Evolutionary conservation across 2,329 filamentous ascomycete genomes (phyloP).

Genomic region (Aureobasidium sp.): DNA sequence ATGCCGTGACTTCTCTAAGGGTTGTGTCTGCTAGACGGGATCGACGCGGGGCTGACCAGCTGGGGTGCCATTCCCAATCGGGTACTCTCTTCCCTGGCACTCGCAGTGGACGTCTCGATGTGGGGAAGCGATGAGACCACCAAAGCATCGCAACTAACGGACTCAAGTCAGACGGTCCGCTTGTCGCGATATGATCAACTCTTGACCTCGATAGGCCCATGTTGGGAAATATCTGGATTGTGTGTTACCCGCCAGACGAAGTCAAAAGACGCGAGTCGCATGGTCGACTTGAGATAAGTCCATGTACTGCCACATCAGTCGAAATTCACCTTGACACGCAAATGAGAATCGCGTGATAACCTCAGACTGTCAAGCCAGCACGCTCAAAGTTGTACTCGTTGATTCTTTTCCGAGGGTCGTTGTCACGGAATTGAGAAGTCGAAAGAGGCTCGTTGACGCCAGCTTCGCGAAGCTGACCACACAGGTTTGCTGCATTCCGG

Average conservation of each 20-base stretch:
- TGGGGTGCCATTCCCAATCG: neutral
- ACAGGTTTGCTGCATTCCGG: neutral
- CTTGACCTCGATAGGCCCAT: neutral
- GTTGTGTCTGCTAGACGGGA: conserved; percentile 1
- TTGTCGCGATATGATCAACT: neutral
- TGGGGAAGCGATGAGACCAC: conserved; percentile 4
- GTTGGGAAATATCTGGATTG: neutral
- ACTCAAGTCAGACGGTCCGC: conserved; percentile 4
- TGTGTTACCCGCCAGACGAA: neutral
- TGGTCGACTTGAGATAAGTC: neutral
- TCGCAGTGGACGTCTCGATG: neutral
- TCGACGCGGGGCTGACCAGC: neutral
- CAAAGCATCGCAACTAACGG: neutral
- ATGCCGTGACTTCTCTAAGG: conserved; percentile 4
- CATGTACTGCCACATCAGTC: conserved; percentile 7
- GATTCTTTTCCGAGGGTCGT: neutral
- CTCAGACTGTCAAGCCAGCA: neutral
- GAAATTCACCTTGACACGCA: neutral
- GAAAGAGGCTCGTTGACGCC: neutral
- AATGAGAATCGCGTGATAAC: neutral
- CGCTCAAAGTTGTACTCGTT: neutral
- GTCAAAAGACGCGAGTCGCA: neutral
- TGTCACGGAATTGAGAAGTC: neutral
- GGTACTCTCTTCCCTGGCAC: neutral
- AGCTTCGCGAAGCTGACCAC: neutral